Conservation (phyloP, 345 rosid genomes). For the Sisymbrium irio region DNA sequence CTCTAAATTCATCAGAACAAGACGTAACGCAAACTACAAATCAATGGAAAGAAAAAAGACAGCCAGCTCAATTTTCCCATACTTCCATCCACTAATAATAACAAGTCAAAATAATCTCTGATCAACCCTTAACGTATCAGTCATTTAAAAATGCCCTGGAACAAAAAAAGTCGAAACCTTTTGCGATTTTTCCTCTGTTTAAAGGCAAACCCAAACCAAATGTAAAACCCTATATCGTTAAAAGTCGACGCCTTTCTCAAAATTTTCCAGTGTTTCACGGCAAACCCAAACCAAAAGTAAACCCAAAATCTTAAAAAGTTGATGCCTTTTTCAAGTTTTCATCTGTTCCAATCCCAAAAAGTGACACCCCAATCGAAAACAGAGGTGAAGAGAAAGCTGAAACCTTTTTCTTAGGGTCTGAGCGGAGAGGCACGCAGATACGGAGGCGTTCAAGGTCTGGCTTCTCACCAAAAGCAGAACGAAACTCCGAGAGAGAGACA, state of each 20-base stretch:
- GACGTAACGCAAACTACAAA: background rate
- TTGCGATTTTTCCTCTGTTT: background rate
- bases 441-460: slow-evolving; percentile 32
- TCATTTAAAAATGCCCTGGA: background rate
- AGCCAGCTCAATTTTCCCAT: background rate
- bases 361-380: background rate
- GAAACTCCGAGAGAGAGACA: slow-evolving; percentile 27
- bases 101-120: background rate
- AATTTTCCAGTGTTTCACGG: background rate
- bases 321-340: background rate
- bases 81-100: background rate
- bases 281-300: background rate
- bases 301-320: background rate
- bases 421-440: slow-evolving; percentile 26
- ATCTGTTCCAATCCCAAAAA: slow-evolving; percentile 7
- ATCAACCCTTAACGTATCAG: background rate
- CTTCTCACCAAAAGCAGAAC: slow-evolving; percentile 30
- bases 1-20: background rate
- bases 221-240: background rate
- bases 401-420: slow-evolving; percentile 31
- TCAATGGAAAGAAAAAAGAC: background rate
- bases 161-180: slow-evolving; percentile 16
- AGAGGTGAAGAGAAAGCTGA: background rate
- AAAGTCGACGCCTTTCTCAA: slow-evolving; percentile 12
- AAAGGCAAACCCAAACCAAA: slow-evolving; percentile 4